Conservation (phyloP, 352 stramenopile genomes). For the Pythium dissimile region DNA sequence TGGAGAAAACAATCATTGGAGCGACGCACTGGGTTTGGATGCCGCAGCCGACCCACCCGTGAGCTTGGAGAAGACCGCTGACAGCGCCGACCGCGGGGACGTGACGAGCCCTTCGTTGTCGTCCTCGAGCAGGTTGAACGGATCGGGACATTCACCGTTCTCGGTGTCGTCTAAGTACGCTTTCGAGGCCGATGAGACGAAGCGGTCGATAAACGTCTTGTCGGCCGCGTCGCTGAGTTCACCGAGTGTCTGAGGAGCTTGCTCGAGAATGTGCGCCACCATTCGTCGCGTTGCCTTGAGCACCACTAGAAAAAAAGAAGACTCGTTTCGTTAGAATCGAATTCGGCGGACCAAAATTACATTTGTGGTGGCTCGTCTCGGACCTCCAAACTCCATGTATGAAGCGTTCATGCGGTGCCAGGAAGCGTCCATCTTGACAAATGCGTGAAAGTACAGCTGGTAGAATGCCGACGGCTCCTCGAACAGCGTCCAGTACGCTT, state of each 20-base stretch:
- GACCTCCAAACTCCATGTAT: constrained; percentile 86
- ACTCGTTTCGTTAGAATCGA: no score
- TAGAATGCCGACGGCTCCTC: constrained; percentile 84
- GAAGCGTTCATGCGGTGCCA: constrained; percentile 78
- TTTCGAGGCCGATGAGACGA: constrained; percentile 47
- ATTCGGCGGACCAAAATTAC: neutral
- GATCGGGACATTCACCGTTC: constrained; percentile 70
- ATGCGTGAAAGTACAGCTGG: constrained; percentile 66
- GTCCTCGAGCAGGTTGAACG: constrained; percentile 55
- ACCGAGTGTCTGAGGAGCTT: constrained; percentile 45
- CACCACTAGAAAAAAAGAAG: constrained; percentile 41
- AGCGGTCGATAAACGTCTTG: constrained; percentile 66
- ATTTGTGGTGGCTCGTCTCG: constrained; percentile 32
- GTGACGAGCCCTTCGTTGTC: constrained; percentile 45
- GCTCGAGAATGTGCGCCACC: constrained; percentile 51
- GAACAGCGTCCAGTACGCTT: constrained; percentile 70
- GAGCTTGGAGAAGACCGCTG: constrained; percentile 10
- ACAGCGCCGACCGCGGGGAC: constrained; percentile 20
- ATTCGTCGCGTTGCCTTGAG: constrained; percentile 68
- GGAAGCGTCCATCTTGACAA: constrained; percentile 83
- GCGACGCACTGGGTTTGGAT: neutral
- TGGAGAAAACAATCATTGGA: neutral
- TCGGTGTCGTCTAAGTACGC: constrained; percentile 62
- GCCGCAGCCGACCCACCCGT: neutral
- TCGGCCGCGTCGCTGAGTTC: constrained; percentile 54